Evolutionary conservation across 345 rosid species (phyloP).

Genomic region (Heritiera littoralis): DNA sequence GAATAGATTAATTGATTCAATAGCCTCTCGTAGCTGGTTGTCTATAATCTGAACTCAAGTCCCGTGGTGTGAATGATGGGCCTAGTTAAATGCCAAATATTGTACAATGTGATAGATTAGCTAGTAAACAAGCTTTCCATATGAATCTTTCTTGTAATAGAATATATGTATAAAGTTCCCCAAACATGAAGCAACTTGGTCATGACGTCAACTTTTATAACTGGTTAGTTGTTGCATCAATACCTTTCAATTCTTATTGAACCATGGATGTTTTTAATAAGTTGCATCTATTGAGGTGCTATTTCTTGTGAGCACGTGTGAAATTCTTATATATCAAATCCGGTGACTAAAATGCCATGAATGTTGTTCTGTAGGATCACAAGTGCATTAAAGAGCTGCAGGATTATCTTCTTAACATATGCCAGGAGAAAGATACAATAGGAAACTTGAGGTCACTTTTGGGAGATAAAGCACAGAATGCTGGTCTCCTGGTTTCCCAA

Average conservation of each 20-base stretch:
- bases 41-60: neutral
- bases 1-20: neutral
- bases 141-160: neutral
- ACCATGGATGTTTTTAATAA: neutral
- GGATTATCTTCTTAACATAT: constrained; percentile 59
- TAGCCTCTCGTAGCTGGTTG: neutral
- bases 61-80: neutral
- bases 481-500: constrained; percentile 85
- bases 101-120: neutral
- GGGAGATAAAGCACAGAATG: constrained; percentile 50
- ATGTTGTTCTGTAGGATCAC: constrained; percentile 44
- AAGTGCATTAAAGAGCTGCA: constrained; percentile 61
- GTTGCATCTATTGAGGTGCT: neutral
- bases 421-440: constrained; percentile 44
- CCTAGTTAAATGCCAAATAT: neutral
- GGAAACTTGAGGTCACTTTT: constrained; percentile 48
- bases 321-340: neutral
- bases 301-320: neutral
- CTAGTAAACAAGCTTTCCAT: neutral
- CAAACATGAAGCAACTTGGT: neutral
- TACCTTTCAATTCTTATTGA: neutral
- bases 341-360: neutral
- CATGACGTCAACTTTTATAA: neutral
- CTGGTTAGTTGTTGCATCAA: neutral
- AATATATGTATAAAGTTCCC: neutral